Base-by-base conservation (phyloP, 371 early-diverging fungal genomes). In the Rhizopus microsporus region DNA sequence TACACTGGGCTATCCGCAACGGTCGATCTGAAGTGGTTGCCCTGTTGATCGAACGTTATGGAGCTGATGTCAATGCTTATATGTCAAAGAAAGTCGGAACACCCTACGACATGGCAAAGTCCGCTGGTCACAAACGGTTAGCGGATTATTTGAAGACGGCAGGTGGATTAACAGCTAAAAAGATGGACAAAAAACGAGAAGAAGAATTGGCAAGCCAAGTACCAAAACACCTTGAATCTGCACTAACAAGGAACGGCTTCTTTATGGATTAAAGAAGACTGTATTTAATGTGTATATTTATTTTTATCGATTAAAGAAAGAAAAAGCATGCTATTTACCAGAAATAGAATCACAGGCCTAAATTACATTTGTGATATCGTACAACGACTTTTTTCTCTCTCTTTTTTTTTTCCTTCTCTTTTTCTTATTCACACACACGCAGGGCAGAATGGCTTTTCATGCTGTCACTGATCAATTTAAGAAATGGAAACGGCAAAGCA, bases 101-200 rank as follows among this genome's bases (percentile, higher is more conserved):
- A 8, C 73, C 73, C 5, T 57, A 69, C 38, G 78, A 78, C 45
- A n/a, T 75, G 9, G 75, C 78, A 7, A 78, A 75, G 61, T 44
- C 75, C 5, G 51, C 48, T 5, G 69, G 71, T 3, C 75, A 78
- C 46, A 74, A 74, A 17, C 64, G 64, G 10, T 40, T 74, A 13
- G 73, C 70, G 3, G 75, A 74, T 3, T 75, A 72, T 40, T 52
- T 78, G 7, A 78, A 78, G 40, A 57, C 39, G n/a, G 37, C 47
- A 7, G 78, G 78, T 7, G 78, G 67, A 0, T 23, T 75, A 10
- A 42, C 71, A 3, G 44, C 78, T 4, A 78, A 78, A 37, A 78
- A 78, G 23, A 58, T 78, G 65, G 78, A 75, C 17, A 74, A 71
- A 44, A 62, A 52, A 23, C 46, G 57, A 46, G 72, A 75, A 29